These are phyloP conservation scores for Glarea lozoyensis DNA, from an alignment of 495 filamentous ascomycete genomes.

Conservation along the genomic window DNA sequence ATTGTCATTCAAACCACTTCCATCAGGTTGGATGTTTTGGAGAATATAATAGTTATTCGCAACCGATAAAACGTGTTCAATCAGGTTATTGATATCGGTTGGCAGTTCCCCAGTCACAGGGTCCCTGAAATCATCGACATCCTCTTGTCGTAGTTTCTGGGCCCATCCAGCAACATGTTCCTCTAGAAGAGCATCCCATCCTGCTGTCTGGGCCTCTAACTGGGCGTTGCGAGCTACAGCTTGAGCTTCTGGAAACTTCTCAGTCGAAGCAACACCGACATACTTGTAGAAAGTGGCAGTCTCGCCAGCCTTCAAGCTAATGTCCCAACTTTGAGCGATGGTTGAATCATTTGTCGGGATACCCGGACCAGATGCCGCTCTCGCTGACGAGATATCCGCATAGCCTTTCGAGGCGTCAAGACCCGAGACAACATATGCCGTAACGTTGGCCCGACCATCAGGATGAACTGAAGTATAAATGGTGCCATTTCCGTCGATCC, in stretches of 20 bases:
- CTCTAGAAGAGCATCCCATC: conserved; percentile 30
- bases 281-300: conserved; percentile 38
- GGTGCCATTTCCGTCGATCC: conserved; percentile 27
- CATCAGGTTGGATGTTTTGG: conserved; percentile 47
- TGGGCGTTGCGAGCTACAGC: conserved; percentile 33
- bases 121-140: conserved; percentile 52
- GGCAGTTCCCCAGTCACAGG: conserved; percentile 53
- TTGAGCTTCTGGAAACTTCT: conserved; percentile 37
- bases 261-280: conserved; percentile 42
- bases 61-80: conserved; percentile 55
- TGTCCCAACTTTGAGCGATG: conserved; percentile 39
- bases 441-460: conserved; percentile 35
- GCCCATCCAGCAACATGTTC: conserved; percentile 39
- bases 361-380: conserved; percentile 23
- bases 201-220: conserved; percentile 24
- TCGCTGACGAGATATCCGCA: conserved; percentile 25
- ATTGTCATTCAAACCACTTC: conserved; percentile 38
- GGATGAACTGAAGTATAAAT: conserved; percentile 47
- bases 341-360: conserved; percentile 36
- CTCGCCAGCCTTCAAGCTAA: conserved; percentile 29
- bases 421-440: conserved; percentile 43
- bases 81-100: conserved; percentile 45
- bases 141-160: conserved; percentile 37
- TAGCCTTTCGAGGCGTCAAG: conserved; percentile 25
- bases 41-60: conserved; percentile 62